Evolutionary conservation across 176 grass and related monocot species (phyloP), one percentile per base, ranked within the genome.

Genomic region (Triticum urartu): DNA sequence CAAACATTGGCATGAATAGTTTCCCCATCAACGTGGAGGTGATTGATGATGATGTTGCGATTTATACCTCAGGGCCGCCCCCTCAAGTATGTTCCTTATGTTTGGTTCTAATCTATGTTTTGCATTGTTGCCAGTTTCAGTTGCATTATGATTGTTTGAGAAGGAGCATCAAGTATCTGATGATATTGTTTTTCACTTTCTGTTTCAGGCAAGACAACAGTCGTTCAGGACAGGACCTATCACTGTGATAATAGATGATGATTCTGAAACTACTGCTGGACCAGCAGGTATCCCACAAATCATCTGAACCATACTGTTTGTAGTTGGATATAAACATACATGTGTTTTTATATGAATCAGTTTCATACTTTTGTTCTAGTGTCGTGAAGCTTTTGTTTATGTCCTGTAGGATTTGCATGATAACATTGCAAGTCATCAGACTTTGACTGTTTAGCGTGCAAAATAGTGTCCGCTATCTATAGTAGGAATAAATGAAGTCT

Each of bases 201-300:
- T 85, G 58, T 72, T 54, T 89, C 75, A 95, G 94, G 64, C 77
- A 72, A 91, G 87, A 71, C 87, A 80, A 39, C 84, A 33, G 48
- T 42, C 74, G 1, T 71, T 65, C 32, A 93, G 89, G 84, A 83
- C 17, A 4, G 11, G 9, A 35, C 75, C 61, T 66, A 48, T 79
- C 48, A 92, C 80, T 86, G 86, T 99, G 56, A 86, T 96, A 85
- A 86, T 99, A 72, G 97, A 99, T 90, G 97, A 94, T 81, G 97
- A 99, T 81, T 76, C 90, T 58, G 94, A 97, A 81, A 75, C 86
- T 80, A 85, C 22, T 78, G 39, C 63, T 65, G 86, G 86, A 72
- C 72, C 39, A 69, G 48, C 92, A 99, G 97, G 97, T 92, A 50
- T 85, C 70, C 38, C 66, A 75, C 22, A 12, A 81, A 73, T 79